phyloP scores from a whole-genome alignment of 2,329 filamentous ascomycete species.

The Coniochaeta prunicola region DNA sequence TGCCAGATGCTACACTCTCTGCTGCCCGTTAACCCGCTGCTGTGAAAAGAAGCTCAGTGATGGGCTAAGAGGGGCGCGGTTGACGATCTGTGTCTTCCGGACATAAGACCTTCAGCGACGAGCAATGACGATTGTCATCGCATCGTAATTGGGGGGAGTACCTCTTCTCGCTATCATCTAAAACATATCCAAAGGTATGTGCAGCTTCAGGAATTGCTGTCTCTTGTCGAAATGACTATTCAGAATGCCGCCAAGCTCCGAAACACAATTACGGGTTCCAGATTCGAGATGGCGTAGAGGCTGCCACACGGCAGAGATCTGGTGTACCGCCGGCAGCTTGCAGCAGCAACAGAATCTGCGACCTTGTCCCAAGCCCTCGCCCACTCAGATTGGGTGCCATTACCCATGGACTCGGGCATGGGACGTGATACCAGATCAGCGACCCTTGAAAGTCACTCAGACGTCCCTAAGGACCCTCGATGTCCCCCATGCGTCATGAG shows the following conservation, averaged over 20 bases:
- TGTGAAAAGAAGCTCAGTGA: not conserved
- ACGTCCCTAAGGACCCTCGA: not conserved
- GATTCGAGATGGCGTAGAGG: not conserved
- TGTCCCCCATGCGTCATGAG: not conserved
- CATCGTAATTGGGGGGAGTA: not conserved
- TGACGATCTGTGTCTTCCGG: not conserved
- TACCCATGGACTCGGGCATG: not conserved
- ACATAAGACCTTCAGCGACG: not conserved
- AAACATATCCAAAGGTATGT: not conserved
- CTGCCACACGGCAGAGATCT: constrained; percentile 4
- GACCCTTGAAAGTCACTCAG: not conserved
- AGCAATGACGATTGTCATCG: not conserved
- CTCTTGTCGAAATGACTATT: not conserved
- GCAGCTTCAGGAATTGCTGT: not conserved
- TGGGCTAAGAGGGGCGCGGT: not conserved
- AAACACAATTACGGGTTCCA: not conserved
- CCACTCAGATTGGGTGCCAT: not conserved
- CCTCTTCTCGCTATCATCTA: not conserved
- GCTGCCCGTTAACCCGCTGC: not conserved
- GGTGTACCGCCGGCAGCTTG: constrained; percentile 4
- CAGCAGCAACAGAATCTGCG: constrained; percentile 4
- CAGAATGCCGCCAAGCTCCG: not conserved
- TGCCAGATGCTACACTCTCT: not conserved
- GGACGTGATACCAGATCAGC: constrained; percentile 1
- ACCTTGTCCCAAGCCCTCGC: constrained; percentile 3